phyloP scores from a whole-genome alignment of 2,329 filamentous ascomycete genomes.

The Coniochaeta hoffmannii region DNA sequence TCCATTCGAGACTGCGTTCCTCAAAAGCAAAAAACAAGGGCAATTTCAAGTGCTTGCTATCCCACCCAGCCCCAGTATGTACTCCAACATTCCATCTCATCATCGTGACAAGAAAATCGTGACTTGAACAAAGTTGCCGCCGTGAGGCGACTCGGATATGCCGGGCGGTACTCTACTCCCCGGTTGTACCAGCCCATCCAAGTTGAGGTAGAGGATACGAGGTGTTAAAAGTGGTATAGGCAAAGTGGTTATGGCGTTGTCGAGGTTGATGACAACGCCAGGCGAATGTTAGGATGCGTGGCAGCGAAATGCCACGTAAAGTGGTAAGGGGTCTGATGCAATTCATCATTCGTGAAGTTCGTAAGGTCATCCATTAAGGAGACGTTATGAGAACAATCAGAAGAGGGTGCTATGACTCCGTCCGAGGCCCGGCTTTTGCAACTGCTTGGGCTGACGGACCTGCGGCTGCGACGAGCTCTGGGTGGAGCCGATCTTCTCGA shows the following conservation, averaged over 20 bases:
- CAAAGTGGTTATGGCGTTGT: neutral
- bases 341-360: slow-evolving; percentile 3
- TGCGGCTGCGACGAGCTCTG: slow-evolving; percentile 15
- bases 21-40: neutral
- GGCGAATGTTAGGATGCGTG: neutral
- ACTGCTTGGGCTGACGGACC: slow-evolving; percentile 12
- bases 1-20: neutral
- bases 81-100: slow-evolving; percentile 5
- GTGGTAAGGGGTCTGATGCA: neutral
- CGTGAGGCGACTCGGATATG: slow-evolving; percentile 1
- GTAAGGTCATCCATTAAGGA: neutral
- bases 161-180: neutral
- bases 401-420: slow-evolving; percentile 26
- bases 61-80: neutral
- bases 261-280: neutral
- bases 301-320: neutral
- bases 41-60: neutral
- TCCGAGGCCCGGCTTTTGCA: slow-evolving; percentile 26
- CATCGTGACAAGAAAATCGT: slow-evolving; percentile 3
- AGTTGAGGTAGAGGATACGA: neutral
- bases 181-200: neutral
- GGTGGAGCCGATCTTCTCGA: slow-evolving; percentile 62
- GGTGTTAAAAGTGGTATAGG: neutral
- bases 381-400: slow-evolving; percentile 7
- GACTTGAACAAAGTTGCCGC: neutral